Evolutionary conservation across 371 early-diverging fungal species (phyloP).

Genomic region (Syncephalastrum contaminatum): DNA sequence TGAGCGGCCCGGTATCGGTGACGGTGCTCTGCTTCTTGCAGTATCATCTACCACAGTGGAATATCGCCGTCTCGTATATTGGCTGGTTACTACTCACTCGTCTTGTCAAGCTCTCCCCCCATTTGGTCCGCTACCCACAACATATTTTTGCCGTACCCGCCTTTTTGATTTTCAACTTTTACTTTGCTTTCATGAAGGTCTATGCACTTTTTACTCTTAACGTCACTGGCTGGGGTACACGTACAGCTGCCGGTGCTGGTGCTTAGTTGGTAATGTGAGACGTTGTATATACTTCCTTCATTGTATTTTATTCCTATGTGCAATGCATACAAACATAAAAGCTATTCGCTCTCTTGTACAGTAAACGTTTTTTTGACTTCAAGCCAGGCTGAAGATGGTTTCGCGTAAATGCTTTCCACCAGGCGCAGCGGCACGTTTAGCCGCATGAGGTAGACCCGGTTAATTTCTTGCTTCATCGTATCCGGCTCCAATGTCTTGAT

Average conservation of each 20-base stretch:
- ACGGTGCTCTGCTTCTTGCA: slow-evolving; percentile 31
- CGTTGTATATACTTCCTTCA: background rate
- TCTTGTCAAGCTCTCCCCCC: slow-evolving; percentile 70
- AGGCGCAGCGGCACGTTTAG: slow-evolving; percentile 61
- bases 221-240: slow-evolving; percentile 75
- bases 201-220: slow-evolving; percentile 73
- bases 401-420: slow-evolving; percentile 54
- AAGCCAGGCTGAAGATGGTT: slow-evolving; percentile 17
- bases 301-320: background rate
- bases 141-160: slow-evolving; percentile 67
- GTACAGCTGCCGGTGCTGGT: slow-evolving; percentile 12
- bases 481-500: slow-evolving; percentile 14
- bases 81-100: slow-evolving; percentile 68
- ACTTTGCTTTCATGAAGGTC: slow-evolving; percentile 72
- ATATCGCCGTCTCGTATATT: slow-evolving; percentile 60
- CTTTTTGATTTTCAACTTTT: slow-evolving; percentile 69
- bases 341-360: background rate
- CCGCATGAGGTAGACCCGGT: slow-evolving; percentile 75
- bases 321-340: background rate
- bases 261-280: no score
- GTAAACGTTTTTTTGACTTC: slow-evolving; percentile 1
- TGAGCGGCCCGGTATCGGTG: slow-evolving; percentile 71
- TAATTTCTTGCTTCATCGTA: slow-evolving; percentile 26
- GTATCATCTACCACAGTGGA: slow-evolving; percentile 52
- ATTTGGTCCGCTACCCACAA: slow-evolving; percentile 64